Evolutionary conservation across 495 filamentous ascomycete species (phyloP).

Genomic region (Durotheca rogersii): DNA sequence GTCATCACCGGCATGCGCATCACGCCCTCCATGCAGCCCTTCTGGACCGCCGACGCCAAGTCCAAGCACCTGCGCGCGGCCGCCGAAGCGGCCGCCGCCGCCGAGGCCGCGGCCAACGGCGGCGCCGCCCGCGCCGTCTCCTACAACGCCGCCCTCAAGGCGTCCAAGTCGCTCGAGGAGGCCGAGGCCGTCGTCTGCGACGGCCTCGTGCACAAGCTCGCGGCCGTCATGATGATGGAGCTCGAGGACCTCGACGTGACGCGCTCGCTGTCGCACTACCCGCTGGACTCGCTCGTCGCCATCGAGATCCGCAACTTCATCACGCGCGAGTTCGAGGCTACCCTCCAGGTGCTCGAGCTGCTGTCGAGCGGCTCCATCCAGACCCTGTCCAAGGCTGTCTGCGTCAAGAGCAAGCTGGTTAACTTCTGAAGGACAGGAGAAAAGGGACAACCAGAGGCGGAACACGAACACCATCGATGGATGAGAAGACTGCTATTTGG

Average conservation of each 20-base stretch:
- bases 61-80: slow-evolving; percentile 51
- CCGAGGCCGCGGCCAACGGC: slow-evolving; percentile 29
- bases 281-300: slow-evolving; percentile 55
- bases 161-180: slow-evolving; percentile 43
- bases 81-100: slow-evolving; percentile 46
- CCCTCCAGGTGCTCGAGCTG: slow-evolving; percentile 56
- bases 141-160: slow-evolving; percentile 45
- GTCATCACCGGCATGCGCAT: slow-evolving; percentile 56
- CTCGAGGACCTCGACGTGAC: slow-evolving; percentile 53
- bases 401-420: slow-evolving; percentile 52
- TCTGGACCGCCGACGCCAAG: slow-evolving; percentile 55
- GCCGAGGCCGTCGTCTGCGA: slow-evolving; percentile 49
- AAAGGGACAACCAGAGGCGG: too few relatives aligned
- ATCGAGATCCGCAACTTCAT: slow-evolving; percentile 57
- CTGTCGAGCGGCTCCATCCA: slow-evolving; percentile 51
- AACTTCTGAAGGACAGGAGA: slow-evolving; percentile 25
- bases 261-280: slow-evolving; percentile 50
- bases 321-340: slow-evolving; percentile 51
- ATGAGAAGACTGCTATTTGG: not conserved
- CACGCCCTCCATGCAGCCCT: slow-evolving; percentile 45
- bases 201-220: slow-evolving; percentile 49
- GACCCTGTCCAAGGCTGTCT: slow-evolving; percentile 50
- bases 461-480: too few relatives aligned
- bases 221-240: slow-evolving; percentile 53
- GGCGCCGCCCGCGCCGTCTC: slow-evolving; percentile 39